These are phyloP conservation scores for Tylopilus sp. DNA, from an alignment of 1,284 basidiomycete species.

Conservation along the genomic window DNA sequence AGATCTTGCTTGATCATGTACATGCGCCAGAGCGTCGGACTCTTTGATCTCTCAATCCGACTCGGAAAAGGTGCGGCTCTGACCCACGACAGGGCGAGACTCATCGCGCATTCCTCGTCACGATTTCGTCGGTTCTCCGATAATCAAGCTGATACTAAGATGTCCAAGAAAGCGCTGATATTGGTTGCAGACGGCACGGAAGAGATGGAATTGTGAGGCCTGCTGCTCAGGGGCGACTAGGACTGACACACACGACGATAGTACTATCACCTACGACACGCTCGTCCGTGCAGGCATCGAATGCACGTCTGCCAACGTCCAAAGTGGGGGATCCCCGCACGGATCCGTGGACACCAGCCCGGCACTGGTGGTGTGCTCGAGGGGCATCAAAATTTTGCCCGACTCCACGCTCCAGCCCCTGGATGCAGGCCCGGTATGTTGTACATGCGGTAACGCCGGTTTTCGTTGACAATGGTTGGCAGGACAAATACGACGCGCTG, in stretches of 20 bases:
- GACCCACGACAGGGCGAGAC: too few relatives aligned
- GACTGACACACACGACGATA: constrained; percentile 27
- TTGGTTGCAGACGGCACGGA: constrained; percentile 88
- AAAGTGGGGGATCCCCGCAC: constrained; percentile 35
- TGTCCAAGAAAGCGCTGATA: constrained; percentile 51
- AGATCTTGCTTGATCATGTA: too few relatives aligned
- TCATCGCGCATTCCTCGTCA: neutral
- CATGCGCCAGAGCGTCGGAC: too few relatives aligned
- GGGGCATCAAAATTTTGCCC: constrained; percentile 71
- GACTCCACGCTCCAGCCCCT: constrained; percentile 53
- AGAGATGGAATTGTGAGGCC: constrained; percentile 78
- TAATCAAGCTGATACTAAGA: constrained; percentile 9
- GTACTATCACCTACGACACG: constrained; percentile 76
- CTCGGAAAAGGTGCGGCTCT: too few relatives aligned
- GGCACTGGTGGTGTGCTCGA: constrained; percentile 58
- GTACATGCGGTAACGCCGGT: neutral
- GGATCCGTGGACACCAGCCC: constrained; percentile 33
- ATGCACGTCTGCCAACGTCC: constrained; percentile 63
- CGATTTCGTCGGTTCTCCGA: neutral
- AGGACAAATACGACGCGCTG: constrained; percentile 65
- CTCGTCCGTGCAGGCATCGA: constrained; percentile 70
- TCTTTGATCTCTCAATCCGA: too few relatives aligned
- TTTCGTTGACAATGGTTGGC: neutral
- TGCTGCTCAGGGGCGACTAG: neutral
- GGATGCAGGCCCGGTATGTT: constrained; percentile 45